Base-by-base conservation (phyloP, 148 eudicot species). In the Cornus controversa region DNA sequence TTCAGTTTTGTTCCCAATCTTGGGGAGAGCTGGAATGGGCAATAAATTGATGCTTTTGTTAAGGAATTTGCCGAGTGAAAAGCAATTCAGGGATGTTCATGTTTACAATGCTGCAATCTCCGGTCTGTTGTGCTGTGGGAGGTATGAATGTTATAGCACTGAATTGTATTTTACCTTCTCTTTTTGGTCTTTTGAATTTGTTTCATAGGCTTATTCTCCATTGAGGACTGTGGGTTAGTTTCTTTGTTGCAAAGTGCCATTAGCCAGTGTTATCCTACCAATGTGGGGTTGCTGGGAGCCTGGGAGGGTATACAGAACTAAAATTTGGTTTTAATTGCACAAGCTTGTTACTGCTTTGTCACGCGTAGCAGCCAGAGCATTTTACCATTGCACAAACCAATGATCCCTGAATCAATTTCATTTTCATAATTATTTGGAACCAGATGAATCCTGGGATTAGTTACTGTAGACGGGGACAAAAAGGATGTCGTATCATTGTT, bases 61-160 rank as follows among this genome's bases (percentile, higher is more conserved):
- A 84, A 78, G 77, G 73, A 93, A 90, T 86, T 84, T 96, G 88
- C 93, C 94, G 8, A 72, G 82, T 62, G 70, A 66, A 67, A 80
- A 76, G 74, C 83, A 80, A 60, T 93, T 90, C 37, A 86, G 81
- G 85, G 97, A 93, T 86, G 94, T 91, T 80, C 90, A 81, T 81
- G 98, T 95, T 76, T 93, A 87, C 75, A 91, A 91, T 90, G 91
- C 99, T 75, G 94, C 98, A 26, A 84, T 93, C 74, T 91, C 92
- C 0, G 99, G 97, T 50, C 81, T 96, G 25, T 76, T 88, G 70
- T 80, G 57, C 80, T 81, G 91, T 83, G 86, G 90, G 66, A 93
- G 99, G 99, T 96, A 88, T 57, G 74, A 54, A 25, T 74, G 64
- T 75, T 36, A 40, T 1, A 16, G 72, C 31, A 40, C 25, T 24